Evolutionary conservation across 768 basidiomycete species (phyloP), one percentile per base, ranked within the genome.

Genomic region (Suillus brevipes): DNA sequence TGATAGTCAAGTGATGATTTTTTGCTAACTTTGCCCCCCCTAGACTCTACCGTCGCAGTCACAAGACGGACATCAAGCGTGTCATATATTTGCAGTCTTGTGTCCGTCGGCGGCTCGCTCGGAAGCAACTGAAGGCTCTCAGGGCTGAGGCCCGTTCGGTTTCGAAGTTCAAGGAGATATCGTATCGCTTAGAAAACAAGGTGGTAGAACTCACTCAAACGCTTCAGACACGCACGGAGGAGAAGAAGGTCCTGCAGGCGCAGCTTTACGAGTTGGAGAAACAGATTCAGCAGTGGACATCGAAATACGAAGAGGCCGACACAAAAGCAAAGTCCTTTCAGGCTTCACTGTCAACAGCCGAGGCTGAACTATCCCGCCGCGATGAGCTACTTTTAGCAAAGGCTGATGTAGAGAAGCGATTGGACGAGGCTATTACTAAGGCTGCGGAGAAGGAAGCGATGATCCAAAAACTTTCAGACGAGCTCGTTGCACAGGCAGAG

Each of bases 131-230:
- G 67, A 92, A 90, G 71, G 81, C 80, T 12, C 86, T 99, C 68
- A 90, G 85, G 73, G 86, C 89, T 9, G 97, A 99, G 77, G 97
- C 97, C 7, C 94, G 95, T 60, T 99, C 97, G 2, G 96, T 96
- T 36, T 92, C 93, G 69, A 97, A 95, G 75, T 98, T 97, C 87
- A 98, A 97, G 80, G 95, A 97, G 79, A 97, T 97, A 69, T 98
- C 97, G 0, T 99, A 99, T 74, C 89, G 87, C 70, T 84, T 99
- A 63, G 97, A 99, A 81, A 99, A 99, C 84, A 99, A 99, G 80
- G 97, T 99, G 52, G 94, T 99, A 65, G 97, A 99, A 75, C 90
- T 99, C 67, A 99, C 97, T 0, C 97, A 99, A 75, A 88, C 81
- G 18, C 85, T 99, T 14, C 97, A 98, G 77, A 89, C 85, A 72